Base-by-base conservation (phyloP, 805 yeast species). In the Wickerhamomyces mucosus region DNA sequence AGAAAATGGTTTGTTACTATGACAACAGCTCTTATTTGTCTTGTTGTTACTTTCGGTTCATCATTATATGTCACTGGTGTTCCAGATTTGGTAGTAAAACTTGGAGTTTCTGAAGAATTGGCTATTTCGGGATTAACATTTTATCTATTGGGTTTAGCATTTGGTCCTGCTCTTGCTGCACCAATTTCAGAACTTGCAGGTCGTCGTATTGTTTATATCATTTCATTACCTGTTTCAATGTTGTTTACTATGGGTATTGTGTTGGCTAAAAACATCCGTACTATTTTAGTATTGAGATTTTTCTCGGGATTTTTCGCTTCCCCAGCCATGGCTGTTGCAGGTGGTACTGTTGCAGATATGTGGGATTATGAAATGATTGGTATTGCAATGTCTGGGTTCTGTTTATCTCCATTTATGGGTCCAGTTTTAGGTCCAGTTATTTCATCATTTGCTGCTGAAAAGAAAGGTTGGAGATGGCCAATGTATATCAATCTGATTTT, bases 321-420 rank as follows among this genome's bases (percentile, higher is more conserved):
- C 2, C 94, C 92, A 3, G 85, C 88, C 2, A 64, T 85, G 58
- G 78, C 94, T 8, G 73, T 82, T 41, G 89, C 85, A 10, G 85
- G 88, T 32, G 96, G 95, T 40, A 76, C 92, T 5, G 72, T 85
- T 39, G 61, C 77, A 33, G 95, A 85, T 56, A 56, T 84, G 29
- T 85, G 88, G 76, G 68, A 64, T 15, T 72, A 76, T 21, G 67
- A 69, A 26, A 73, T 75, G 49, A 57, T 75, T 48, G 80, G 85
- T 12, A 43, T 76, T 4, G 86, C 94, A n/a, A 71, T 81, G 76
- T 71, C 81, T 4, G 55, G 75, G n/a, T 82, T 79, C 58, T 77
- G 88, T 52, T 55, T 80, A 34, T 81, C 86, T 10, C 86, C 92
- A 15, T 77, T 83, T 42, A 63, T 77, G 50, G 94, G 94, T 32